These are phyloP conservation scores for Fusarium bactridioides DNA, from an alignment of 2,329 filamentous ascomycete species.

Conservation along the genomic window DNA sequence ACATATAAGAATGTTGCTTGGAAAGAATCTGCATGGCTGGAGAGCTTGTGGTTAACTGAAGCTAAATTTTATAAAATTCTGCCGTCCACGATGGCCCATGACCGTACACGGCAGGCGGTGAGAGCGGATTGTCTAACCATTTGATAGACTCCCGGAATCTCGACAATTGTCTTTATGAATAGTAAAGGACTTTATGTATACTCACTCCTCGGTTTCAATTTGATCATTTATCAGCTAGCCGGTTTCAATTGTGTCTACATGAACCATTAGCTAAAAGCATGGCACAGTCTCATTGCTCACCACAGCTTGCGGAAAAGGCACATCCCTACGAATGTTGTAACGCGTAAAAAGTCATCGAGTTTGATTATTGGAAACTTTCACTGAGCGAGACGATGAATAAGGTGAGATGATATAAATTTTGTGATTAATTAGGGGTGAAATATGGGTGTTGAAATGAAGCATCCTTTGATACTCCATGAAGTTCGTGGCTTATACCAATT, in stretches of 20 bases:
- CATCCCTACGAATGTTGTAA: no score
- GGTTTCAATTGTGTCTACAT: no score
- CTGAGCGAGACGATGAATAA: no score
- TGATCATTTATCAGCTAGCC: no score
- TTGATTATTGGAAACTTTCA: no score
- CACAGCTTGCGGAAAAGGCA: not conserved
- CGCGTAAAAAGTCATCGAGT: not conserved
- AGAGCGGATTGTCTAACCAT: not conserved
- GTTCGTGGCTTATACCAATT: not conserved
- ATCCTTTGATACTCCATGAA: not conserved
- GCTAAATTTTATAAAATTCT: conserved; percentile 30
- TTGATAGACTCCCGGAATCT: not conserved
- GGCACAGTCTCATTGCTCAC: no score
- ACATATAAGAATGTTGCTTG: conserved; percentile 31
- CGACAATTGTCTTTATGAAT: not conserved
- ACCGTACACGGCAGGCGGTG: conserved; percentile 9
- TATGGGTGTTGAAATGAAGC: not conserved
- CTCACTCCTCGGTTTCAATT: not conserved
- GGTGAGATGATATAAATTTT: not conserved
- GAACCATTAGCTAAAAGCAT: no score
- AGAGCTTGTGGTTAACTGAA: conserved; percentile 5
- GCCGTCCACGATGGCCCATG: not conserved
- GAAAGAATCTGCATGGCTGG: conserved; percentile 21
- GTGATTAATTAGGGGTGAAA: not conserved
- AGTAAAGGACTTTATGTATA: not conserved